phyloP scores from a whole-genome alignment of 257 asterid species.

The Petunia secreta region DNA sequence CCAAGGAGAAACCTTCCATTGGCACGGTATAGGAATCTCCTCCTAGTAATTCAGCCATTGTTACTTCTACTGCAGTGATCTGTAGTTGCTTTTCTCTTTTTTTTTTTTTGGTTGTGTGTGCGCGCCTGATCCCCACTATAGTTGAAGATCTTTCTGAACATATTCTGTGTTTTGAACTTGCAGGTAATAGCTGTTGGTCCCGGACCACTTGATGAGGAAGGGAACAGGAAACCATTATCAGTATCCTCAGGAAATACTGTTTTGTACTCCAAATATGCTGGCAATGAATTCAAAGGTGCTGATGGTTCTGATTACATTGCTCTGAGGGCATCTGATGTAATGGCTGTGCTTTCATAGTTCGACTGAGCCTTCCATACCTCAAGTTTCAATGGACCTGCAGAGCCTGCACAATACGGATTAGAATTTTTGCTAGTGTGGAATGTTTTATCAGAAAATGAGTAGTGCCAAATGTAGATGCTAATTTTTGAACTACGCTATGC shows the following conservation, averaged over 20 bases:
- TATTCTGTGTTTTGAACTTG: neutral
- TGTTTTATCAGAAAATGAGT: no score
- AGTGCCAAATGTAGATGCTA: no score
- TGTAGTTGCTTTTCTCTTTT: neutral
- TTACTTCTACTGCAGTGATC: constrained; percentile 21
- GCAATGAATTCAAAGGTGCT: constrained; percentile 78
- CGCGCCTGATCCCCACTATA: neutral
- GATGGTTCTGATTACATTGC: constrained; percentile 80
- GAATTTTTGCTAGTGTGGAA: no score
- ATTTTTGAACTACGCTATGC: no score
- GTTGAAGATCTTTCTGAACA: neutral
- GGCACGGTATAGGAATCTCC: constrained; percentile 62
- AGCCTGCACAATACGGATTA: no score
- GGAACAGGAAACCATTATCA: constrained; percentile 74
- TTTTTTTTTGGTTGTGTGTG: no score
- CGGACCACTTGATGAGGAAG: constrained; percentile 82
- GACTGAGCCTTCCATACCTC: no score
- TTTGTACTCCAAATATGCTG: constrained; percentile 86
- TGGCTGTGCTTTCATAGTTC: constrained; percentile 73
- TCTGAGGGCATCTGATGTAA: constrained; percentile 75
- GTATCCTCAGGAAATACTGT: constrained; percentile 77
- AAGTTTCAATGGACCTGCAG: no score
- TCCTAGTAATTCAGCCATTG: neutral
- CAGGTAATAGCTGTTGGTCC: constrained; percentile 93
- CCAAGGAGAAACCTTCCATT: constrained; percentile 92